Conservation (phyloP, 139 green algal genomes). For the Microglena sp. region DNA sequence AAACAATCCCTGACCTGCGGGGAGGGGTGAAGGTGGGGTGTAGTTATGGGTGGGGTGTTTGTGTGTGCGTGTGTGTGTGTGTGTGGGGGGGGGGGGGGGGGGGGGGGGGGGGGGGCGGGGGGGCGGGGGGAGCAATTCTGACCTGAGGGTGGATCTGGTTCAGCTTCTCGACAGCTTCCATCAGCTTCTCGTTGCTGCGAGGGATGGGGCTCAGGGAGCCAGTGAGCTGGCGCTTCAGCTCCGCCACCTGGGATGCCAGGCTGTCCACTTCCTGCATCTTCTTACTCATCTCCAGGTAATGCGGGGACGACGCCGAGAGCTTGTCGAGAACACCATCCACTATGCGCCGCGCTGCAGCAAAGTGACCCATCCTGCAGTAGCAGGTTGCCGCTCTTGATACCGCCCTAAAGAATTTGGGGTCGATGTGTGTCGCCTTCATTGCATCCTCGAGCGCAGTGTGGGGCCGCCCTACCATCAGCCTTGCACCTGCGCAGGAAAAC, state of each 20-base stretch:
- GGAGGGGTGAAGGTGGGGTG: too few species aligned
- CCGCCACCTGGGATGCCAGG: too few species aligned
- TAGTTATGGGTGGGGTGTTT: too few species aligned
- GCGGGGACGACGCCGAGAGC: slow-evolving; percentile 14
- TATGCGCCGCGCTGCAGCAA: slow-evolving; percentile 13
- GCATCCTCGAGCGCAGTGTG: slow-evolving; percentile 22
- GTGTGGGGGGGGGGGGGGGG: too few species aligned
- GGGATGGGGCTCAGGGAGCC: too few species aligned
- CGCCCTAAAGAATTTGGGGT: slow-evolving; percentile 29
- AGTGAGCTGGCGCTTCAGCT: too few species aligned
- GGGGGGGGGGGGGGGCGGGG: not conserved
- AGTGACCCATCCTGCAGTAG: slow-evolving; percentile 24
- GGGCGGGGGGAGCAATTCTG: too few species aligned
- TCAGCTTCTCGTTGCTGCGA: too few species aligned
- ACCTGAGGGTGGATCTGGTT: too few species aligned
- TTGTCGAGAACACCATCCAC: slow-evolving; percentile 14
- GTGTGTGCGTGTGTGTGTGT: too few species aligned
- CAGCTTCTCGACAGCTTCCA: too few species aligned
- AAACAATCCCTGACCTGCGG: too few species aligned
- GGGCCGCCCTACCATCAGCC: slow-evolving; percentile 31
- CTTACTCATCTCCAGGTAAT: slow-evolving; percentile 30
- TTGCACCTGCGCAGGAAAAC: slow-evolving; percentile 7
- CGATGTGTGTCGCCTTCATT: slow-evolving; percentile 16
- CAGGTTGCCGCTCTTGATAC: slow-evolving; percentile 24
- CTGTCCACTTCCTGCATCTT: slow-evolving; percentile 28